These are phyloP conservation scores for Syzygium jambos DNA, from an alignment of 345 rosid genomes.

Conservation along the genomic window DNA sequence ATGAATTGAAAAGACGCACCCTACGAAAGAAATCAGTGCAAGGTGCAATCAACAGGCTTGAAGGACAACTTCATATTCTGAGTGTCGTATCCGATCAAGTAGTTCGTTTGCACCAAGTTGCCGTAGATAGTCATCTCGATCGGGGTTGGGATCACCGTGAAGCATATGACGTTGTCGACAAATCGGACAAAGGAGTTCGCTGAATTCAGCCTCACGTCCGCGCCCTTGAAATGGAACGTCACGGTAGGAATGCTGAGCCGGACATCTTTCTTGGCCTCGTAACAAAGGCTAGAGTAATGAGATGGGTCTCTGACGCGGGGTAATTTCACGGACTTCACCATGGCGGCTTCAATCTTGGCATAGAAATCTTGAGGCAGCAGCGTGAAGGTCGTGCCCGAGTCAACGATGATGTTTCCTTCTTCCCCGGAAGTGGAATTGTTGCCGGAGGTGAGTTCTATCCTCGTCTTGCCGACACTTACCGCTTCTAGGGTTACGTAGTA, in stretches of 20 bases:
- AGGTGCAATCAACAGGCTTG: slow-evolving; percentile 36
- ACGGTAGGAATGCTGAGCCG: background rate
- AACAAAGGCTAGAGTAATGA: slow-evolving; percentile 3
- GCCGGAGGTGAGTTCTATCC: background rate
- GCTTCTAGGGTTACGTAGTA: slow-evolving; percentile 50
- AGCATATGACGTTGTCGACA: slow-evolving; percentile 16
- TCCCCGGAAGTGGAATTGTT: background rate
- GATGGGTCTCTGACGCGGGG: slow-evolving; percentile 21
- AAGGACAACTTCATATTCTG: slow-evolving; percentile 23
- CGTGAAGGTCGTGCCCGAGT: slow-evolving; percentile 18
- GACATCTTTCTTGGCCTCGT: slow-evolving; percentile 3
- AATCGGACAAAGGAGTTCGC: slow-evolving; percentile 20
- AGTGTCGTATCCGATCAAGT: slow-evolving; percentile 34
- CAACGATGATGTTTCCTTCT: slow-evolving; percentile 8
- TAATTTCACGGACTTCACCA: slow-evolving; percentile 10
- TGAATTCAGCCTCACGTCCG: slow-evolving; percentile 26
- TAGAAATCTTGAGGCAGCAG: slow-evolving; percentile 28
- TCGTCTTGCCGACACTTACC: slow-evolving; percentile 10
- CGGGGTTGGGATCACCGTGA: slow-evolving; percentile 16
- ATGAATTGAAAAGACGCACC: too few species aligned
- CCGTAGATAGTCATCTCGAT: slow-evolving; percentile 17
- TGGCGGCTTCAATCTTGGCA: slow-evolving; percentile 10
- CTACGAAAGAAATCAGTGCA: background rate
- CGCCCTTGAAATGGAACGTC: background rate
- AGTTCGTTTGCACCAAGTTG: slow-evolving; percentile 36